Evolutionary conservation across 352 stramenopile species (phyloP).

Genomic region (Pythium coloratum): DNA sequence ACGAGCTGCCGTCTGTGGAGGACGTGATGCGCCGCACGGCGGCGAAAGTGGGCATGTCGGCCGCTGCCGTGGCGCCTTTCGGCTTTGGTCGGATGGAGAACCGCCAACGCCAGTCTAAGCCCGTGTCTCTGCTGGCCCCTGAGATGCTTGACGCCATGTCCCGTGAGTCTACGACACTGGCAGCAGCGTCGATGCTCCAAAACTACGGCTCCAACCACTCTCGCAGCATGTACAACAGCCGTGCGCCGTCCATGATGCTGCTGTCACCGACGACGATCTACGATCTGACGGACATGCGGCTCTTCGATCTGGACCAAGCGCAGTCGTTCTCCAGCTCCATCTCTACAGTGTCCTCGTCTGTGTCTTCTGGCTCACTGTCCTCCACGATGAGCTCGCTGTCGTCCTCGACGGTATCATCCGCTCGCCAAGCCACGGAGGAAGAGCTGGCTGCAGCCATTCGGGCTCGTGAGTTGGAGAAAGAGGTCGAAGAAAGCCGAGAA

Average conservation of each 20-base stretch:
- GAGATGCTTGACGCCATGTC: slow-evolving; percentile 20
- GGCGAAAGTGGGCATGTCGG: slow-evolving; percentile 7
- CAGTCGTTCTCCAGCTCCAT: slow-evolving; percentile 22
- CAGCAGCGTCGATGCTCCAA: neutral
- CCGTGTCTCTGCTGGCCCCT: slow-evolving; percentile 17
- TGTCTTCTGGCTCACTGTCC: slow-evolving; percentile 19
- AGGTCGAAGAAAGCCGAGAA: slow-evolving; percentile 60
- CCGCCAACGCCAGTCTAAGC: slow-evolving; percentile 5
- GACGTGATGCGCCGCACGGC: slow-evolving; percentile 23
- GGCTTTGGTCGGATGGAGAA: neutral
- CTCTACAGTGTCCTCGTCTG: slow-evolving; percentile 23
- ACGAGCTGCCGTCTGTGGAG: slow-evolving; percentile 19
- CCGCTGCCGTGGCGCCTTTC: slow-evolving; percentile 5
- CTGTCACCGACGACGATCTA: slow-evolving; percentile 17
- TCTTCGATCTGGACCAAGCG: slow-evolving; percentile 14
- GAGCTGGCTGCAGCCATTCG: slow-evolving; percentile 59
- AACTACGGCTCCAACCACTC: slow-evolving; percentile 7
- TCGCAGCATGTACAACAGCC: slow-evolving; percentile 6
- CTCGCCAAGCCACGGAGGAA: slow-evolving; percentile 42
- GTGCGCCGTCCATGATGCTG: slow-evolving; percentile 17
- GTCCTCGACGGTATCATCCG: neutral
- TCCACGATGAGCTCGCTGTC: slow-evolving; percentile 14
- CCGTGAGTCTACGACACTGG: slow-evolving; percentile 8
- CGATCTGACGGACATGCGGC: slow-evolving; percentile 18
- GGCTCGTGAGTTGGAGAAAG: slow-evolving; percentile 63